Base-by-base conservation (phyloP, 257 asterid species). In the Solanum verrucosum region DNA sequence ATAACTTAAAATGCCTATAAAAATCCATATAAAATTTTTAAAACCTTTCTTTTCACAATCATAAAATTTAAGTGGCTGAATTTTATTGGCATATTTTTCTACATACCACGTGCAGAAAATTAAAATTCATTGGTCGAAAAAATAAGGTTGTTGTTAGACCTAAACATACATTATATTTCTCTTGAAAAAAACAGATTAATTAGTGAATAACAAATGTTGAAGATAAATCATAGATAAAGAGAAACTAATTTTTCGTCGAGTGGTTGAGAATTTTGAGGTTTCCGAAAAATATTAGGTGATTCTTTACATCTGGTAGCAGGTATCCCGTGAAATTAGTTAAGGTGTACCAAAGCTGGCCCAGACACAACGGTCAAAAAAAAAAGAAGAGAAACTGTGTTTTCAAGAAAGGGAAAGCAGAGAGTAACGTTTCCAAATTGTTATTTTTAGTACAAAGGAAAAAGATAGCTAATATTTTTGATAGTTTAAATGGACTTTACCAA, bases 281-380 rank as follows among this genome's bases (percentile, higher is more conserved):
- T 56, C 0, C 2, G 0, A 20, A 20, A 56, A 56, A 20, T 0
- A 20, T 6, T 56, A 56, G 5, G 5, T 56, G 2, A 56, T 56
- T 56, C 0, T 56, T 56, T 2, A 56, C 5, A 18, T 6, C 5
- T 56, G 2, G 0, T 20, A 20, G 5, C 3, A 46, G n/a, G 4
- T 56, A 56, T 56, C 2, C 4, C 1, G 2, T 56, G 2, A 18
- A 56, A 56, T 7, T 56, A 56, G 0, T 56, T 1, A 21, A 56
- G 65, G 10, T 56, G 0, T 1, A 8, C 2, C 0, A 56, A 56
- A 56, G 0, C 0, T 56, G 5, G 0, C 0, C 2, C 65, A 1
- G 2, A 7, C 2, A 56, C n/a, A 0, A 20, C 2, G 56, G 0
- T 52, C 6, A 6, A 52, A 20, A 56, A 56, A 56, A 18, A 56